Evolutionary conservation across 306 rosid species (phyloP).

Genomic region (Macrotyloma uniflorum): DNA sequence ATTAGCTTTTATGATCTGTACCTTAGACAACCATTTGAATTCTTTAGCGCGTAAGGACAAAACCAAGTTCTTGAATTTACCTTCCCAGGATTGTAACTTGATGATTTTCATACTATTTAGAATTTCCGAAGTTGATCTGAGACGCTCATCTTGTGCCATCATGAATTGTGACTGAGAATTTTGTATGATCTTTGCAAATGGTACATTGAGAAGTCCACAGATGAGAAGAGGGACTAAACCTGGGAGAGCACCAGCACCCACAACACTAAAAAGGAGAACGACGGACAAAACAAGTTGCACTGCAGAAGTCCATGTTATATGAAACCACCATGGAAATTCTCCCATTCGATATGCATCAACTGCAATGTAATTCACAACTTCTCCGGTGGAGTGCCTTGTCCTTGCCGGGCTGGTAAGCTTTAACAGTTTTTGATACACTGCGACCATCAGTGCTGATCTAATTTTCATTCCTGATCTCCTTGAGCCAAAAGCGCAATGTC

Average conservation of each 20-base stretch:
- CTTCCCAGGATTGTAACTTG: conserved; percentile 9
- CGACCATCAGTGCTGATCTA: conserved; percentile 4
- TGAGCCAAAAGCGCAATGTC: neutral
- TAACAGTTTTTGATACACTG: neutral
- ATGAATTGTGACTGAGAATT: neutral
- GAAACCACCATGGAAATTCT: conserved; percentile 21
- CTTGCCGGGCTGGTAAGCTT: neutral
- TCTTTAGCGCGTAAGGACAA: neutral
- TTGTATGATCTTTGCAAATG: neutral
- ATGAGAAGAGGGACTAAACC: conserved; percentile 19
- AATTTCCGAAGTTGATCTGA: conserved; percentile 11
- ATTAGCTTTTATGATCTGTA: neutral
- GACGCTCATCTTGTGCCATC: conserved; percentile 13
- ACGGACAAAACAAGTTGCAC: neutral
- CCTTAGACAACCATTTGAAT: neutral
- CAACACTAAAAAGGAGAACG: neutral
- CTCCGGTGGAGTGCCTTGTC: conserved; percentile 4
- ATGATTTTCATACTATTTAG: conserved; percentile 2
- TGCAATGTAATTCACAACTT: conserved; percentile 4
- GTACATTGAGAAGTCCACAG: conserved; percentile 6
- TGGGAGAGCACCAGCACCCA: conserved; percentile 5
- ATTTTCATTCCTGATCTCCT: conserved; percentile 4
- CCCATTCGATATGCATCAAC: conserved; percentile 1
- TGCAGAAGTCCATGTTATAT: neutral
- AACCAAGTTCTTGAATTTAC: conserved; percentile 1